Percentiles rank a stretch among this genome's conserved stretches.
Evolutionary conservation across 192 early-diverging fungal genomes (phyloP).

Genomic region (Podila horticola): DNA sequence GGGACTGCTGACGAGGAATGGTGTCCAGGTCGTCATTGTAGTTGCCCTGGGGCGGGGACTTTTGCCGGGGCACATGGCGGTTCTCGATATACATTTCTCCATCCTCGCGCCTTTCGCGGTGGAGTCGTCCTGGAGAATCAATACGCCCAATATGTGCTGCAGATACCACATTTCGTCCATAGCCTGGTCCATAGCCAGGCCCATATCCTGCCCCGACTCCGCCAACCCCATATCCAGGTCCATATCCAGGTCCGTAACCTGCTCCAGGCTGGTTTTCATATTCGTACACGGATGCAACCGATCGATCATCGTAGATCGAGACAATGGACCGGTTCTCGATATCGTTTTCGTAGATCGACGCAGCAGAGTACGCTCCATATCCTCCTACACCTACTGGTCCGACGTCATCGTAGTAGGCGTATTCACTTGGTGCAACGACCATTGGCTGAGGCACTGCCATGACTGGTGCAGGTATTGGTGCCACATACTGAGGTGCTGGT

Average conservation of each 20-base stretch:
- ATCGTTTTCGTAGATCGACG: constrained; percentile 10
- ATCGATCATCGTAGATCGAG: constrained; percentile 30
- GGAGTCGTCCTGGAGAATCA: neutral
- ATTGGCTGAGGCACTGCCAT: neutral
- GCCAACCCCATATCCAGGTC: neutral
- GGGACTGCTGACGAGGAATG: neutral
- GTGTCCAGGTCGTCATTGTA: neutral
- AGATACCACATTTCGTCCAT: constrained; percentile 10
- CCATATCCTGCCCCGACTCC: neutral
- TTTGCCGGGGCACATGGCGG: neutral
- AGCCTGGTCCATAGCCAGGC: constrained; percentile 11
- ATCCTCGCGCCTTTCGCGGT: neutral
- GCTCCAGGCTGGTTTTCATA: neutral
- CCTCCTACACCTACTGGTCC: neutral
- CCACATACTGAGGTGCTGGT: neutral
- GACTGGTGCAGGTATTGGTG: neutral
- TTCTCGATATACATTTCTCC: neutral
- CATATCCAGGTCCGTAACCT: neutral
- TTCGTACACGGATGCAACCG: constrained; percentile 24
- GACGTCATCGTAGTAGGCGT: neutral
- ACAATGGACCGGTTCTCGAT: constrained; percentile 6
- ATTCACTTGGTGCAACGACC: neutral
- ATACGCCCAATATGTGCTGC: constrained; percentile 10
- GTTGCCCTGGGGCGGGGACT: neutral
- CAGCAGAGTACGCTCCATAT: neutral